Base-by-base conservation (phyloP, 2,329 filamentous ascomycete species). In the Cadophora sp. region DNA sequence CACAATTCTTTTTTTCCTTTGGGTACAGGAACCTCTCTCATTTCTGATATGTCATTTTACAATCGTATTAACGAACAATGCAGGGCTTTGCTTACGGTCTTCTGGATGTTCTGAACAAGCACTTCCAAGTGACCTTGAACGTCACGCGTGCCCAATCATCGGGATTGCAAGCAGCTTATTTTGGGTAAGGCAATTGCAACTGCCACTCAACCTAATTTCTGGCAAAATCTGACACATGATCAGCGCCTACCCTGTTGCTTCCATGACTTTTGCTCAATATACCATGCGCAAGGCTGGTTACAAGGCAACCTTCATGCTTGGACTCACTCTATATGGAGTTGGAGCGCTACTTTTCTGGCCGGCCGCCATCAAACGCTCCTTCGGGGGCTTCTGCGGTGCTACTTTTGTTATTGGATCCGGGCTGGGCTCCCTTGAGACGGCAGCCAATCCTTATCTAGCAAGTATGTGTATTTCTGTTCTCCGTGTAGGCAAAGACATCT, bases 321-420 rank as follows among this genome's bases (percentile, higher is more conserved):
- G 91, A 45, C 82, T 94, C 7, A 83, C 80, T 66, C 83, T 93
- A 51, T 86, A 79, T 87, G 85, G 85, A 1, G 82, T 82, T 1
- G 84, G 82, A 41, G 78, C 86, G 22, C 18, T 94, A 30, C 27
- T 30, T 4, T 30, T 30, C 27, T 30, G 27, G 27, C 27, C 27
- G 27, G 27, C 27, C 27, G 27, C 27, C 27, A 30, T 30, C 27
- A 30, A 30, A 30, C 27, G 27, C 27, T 30, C 27, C 27, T 30
- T 94, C 74, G 87, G 84, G 30, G 92, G 91, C 9, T 94, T 94
- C 80, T 93, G 90, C 73, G 86, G 85, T 43, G 85, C 83, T 72
- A 88, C 92, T 72, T 92, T 94, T 78, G 85, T 94, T 69, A 90
- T 93, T 66, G 91, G 91, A 36, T 89, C 88, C 65, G 91, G 91